These are phyloP conservation scores for Sextonia rubra DNA, from an alignment of 164 flowering plant genomes.

Conservation along the genomic window DNA sequence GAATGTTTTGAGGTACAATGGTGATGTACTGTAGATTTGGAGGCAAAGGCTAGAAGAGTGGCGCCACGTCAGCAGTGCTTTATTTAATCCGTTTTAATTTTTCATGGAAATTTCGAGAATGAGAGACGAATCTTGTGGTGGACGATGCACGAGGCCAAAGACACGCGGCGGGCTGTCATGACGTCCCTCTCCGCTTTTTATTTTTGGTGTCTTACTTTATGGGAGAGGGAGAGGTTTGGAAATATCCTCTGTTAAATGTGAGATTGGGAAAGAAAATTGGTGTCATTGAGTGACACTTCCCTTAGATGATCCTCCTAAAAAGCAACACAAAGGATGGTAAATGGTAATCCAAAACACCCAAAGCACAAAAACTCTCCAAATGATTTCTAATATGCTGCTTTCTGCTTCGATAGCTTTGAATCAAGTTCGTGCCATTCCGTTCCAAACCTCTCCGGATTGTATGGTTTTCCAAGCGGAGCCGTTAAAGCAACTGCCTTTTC, in stretches of 20 bases:
- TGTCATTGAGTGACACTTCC: not conserved
- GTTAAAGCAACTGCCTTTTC: not conserved
- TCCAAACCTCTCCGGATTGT: not conserved
- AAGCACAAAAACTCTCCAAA: no score
- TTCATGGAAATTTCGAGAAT: constrained; percentile 35
- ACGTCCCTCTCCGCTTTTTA: not conserved
- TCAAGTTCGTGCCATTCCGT: not conserved
- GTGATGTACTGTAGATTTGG: constrained; percentile 3
- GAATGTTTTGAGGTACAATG: no score
- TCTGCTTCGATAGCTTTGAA: constrained; percentile 1
- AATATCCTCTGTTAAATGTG: not conserved
- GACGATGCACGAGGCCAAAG: constrained; percentile 15
- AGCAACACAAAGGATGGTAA: no score
- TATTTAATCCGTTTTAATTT: not conserved
- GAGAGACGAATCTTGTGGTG: constrained; percentile 50
- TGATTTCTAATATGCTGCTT: no score
- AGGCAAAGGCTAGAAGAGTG: constrained; percentile 7
- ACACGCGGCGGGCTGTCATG: constrained; percentile 17
- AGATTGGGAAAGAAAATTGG: not conserved
- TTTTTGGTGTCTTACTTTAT: not conserved
- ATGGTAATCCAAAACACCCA: no score
- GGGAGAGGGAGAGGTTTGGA: not conserved
- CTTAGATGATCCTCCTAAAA: no score
- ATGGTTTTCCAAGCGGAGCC: not conserved
- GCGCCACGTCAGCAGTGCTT: constrained; percentile 22